Evolutionary conservation across 2,329 filamentous ascomycete genomes (phyloP).

Genomic region (Leptographium procerum): DNA sequence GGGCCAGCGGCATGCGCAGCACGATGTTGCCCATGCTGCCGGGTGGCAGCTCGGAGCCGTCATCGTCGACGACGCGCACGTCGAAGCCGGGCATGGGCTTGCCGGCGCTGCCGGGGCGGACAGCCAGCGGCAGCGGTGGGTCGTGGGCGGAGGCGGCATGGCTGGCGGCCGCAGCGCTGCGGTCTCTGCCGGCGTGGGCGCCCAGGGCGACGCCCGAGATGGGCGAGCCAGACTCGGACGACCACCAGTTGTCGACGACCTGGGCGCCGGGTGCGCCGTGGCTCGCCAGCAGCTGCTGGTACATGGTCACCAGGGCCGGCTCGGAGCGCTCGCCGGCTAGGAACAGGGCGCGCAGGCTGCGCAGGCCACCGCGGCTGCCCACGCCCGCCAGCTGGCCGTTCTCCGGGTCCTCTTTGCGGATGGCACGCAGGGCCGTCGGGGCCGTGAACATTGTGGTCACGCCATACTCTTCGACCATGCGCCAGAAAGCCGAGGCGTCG

Average conservation of each 20-base stretch:
- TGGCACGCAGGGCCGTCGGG: constrained; percentile 76
- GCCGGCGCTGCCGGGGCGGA: constrained; percentile 79
- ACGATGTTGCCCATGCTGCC: constrained; percentile 89
- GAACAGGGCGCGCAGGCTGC: constrained; percentile 62
- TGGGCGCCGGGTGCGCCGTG: constrained; percentile 53
- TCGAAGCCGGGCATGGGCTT: constrained; percentile 90
- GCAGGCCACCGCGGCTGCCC: constrained; percentile 60
- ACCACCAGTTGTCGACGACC: constrained; percentile 52
- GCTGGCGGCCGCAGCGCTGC: constrained; percentile 27
- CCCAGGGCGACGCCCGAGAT: constrained; percentile 44
- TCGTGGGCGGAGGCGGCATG: constrained; percentile 1
- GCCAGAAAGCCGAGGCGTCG: constrained; percentile 79
- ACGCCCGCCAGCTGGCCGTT: constrained; percentile 52
- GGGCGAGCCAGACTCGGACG: constrained; percentile 46
- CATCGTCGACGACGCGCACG: constrained; percentile 71
- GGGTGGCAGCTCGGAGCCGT: constrained; percentile 56
- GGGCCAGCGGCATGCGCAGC: constrained; percentile 67
- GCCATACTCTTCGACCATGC: constrained; percentile 72
- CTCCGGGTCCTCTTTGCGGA: constrained; percentile 73
- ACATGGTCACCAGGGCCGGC: constrained; percentile 71
- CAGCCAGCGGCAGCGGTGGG: constrained; percentile 35
- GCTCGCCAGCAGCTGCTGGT: constrained; percentile 58
- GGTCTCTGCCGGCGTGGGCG: constrained; percentile 47
- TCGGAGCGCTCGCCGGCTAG: constrained; percentile 84
- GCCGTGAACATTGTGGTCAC: constrained; percentile 80